Evolutionary conservation across 257 asterid genomes (phyloP).

Genomic region (Phtheirospermum japonicum): DNA sequence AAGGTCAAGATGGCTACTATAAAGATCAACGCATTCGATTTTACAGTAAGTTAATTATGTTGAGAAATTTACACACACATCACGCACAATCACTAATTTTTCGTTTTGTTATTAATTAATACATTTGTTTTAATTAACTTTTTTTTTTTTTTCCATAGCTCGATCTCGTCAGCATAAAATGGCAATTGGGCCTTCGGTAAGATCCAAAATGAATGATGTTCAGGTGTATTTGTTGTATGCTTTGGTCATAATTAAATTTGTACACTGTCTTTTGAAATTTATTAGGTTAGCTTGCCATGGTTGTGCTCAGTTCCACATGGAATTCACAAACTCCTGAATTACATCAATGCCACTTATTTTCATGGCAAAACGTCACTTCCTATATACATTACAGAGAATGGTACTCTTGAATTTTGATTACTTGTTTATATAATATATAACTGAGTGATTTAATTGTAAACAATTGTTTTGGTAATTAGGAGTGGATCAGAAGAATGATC

Average conservation of each 20-base stretch:
- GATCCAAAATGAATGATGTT: no score
- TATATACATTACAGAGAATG: slow-evolving; percentile 16
- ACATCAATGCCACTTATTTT: not conserved
- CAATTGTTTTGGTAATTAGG: not conserved
- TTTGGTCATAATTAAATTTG: not conserved
- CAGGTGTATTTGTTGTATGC: not conserved
- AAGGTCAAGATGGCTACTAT: slow-evolving; percentile 9
- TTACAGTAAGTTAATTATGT: slow-evolving; percentile 3
- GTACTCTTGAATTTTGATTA: not conserved
- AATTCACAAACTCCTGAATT: not conserved
- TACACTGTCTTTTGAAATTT: not conserved
- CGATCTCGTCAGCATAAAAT: no score
- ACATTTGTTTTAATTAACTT: no score
- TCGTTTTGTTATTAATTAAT: no score
- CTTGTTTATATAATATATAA: slow-evolving; percentile 1
- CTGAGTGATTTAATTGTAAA: not conserved
- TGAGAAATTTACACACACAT: not conserved
- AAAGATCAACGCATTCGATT: slow-evolving; percentile 10
- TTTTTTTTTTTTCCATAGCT: no score
- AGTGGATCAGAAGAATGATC: not conserved
- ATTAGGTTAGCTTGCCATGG: slow-evolving; percentile 2
- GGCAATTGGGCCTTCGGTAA: no score
- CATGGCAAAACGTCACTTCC: not conserved
- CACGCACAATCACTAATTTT: no score
- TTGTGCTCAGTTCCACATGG: not conserved